Percentiles rank a stretch among this genome's conserved stretches.
These are phyloP conservation scores for Pholiota adiposa DNA, from an alignment of 1,284 basidiomycete species.

Conservation along the genomic window DNA sequence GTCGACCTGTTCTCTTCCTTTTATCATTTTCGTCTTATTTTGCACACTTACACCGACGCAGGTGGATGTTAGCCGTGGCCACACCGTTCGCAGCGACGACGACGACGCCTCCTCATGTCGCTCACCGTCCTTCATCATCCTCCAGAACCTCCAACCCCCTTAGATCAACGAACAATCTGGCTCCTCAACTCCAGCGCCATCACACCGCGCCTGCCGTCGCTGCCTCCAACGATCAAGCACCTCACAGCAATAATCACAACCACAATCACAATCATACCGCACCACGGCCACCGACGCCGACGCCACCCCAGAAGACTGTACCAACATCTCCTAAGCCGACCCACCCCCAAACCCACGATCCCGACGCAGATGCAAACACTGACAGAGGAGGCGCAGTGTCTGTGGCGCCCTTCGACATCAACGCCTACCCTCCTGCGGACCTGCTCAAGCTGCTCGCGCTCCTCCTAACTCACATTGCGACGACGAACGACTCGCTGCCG, in stretches of 20 bases:
- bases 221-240: neutral
- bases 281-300: neutral
- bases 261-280: no score
- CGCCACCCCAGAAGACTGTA: neutral
- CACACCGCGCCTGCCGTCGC: constrained; percentile 7
- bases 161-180: constrained; percentile 10
- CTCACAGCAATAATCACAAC: no score
- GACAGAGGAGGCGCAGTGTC: neutral
- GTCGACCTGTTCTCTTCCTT: neutral
- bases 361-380: constrained; percentile 15
- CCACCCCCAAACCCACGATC: constrained; percentile 12
- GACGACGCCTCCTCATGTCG: constrained; percentile 7
- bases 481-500: constrained; percentile 78
- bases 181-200: constrained; percentile 7
- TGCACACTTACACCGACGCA: neutral
- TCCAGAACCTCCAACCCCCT: no score
- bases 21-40: neutral
- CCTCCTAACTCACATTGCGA: constrained; percentile 90
- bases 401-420: constrained; percentile 53
- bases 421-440: constrained; percentile 67
- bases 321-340: neutral
- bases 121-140: neutral
- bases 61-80: constrained; percentile 11
- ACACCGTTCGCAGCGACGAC: neutral
- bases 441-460: constrained; percentile 89